Base-by-base conservation (phyloP, 257 asterid genomes). In the Catharanthus roseus region DNA sequence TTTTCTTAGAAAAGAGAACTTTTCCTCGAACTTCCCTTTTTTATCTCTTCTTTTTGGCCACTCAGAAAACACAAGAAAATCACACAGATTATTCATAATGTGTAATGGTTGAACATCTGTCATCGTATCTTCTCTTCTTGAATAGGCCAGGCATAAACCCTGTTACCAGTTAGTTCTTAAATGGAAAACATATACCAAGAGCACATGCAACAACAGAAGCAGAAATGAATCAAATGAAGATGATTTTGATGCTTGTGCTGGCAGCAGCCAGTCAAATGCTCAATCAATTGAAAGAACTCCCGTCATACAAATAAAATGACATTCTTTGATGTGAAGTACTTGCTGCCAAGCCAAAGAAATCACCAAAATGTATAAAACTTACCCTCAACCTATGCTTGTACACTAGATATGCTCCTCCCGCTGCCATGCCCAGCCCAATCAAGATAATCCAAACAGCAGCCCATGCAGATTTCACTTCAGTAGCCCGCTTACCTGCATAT, bases 331-430 rank as follows among this genome's bases (percentile, higher is more conserved):
- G 60, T 0, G 26, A 5, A 36, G 45, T 8, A 61, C 24, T 33
- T 19, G 67, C 45, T 33, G n/a, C 67, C 0, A 33, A 61, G 18
- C 55, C n/a, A 28, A 15, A 16, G 50, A 45, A 8, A 67, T 47
- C 45, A n/a, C 68, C 41, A 34, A 4, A 21, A 68, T n/a, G 34
- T 16, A 69, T 13, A 19, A 68, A 71, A 83, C 93, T 81, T 83
- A 86, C 97, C 89, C 95, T 83, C 76, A 85, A 68, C 54, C 97
- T 81, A 72, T 89, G 83, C 77, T 86, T 92, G 83, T 90, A 88
- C 38, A 88, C 75, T 16, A 90, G 79, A 81, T 88, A 92, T 3
- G 86, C 87, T 23, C 86, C 91, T 50, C 86, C 90, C 69, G 82
- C 83, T 68, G 85, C 89, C 78, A 86, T 67, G 61, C 77, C 90